These are phyloP conservation scores for Parafenestella ontariensis DNA, from an alignment of 2,329 filamentous ascomycete genomes.

Conservation along the genomic window DNA sequence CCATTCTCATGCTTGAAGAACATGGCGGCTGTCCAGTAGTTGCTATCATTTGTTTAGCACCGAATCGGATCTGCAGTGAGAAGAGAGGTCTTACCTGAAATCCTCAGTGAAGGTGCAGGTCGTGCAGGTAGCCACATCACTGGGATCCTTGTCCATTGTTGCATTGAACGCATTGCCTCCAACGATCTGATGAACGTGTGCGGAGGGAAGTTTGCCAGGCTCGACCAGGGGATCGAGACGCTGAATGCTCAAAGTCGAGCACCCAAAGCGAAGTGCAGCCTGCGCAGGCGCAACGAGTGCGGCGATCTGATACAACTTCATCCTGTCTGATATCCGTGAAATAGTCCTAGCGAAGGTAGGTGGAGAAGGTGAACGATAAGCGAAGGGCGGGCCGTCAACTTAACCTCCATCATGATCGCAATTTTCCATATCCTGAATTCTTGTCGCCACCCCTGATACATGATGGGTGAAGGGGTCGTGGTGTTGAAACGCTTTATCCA, in stretches of 20 bases:
- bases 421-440: background rate
- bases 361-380: background rate
- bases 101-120: constrained; percentile 37
- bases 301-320: constrained; percentile 26
- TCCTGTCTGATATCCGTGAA: constrained; percentile 7
- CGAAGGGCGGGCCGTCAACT: background rate
- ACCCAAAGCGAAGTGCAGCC: constrained; percentile 34
- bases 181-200: constrained; percentile 31
- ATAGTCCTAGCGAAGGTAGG: background rate
- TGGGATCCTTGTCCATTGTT: constrained; percentile 21
- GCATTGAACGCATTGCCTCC: constrained; percentile 30
- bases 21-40: constrained; percentile 32
- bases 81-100: constrained; percentile 10
- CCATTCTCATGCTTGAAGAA: constrained; percentile 41
- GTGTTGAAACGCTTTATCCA: constrained; percentile 9
- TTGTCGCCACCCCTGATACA: background rate
- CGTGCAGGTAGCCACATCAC: constrained; percentile 17
- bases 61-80: background rate
- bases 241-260: constrained; percentile 32
- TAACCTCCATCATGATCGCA: background rate
- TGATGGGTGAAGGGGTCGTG: constrained; percentile 3
- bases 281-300: constrained; percentile 23
- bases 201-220: constrained; percentile 24
- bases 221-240: constrained; percentile 38
- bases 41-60: constrained; percentile 4